Evolutionary conservation across 805 yeast genomes (phyloP), one percentile per base, ranked within the genome.

Genomic region (Torulaspora delbrueckii): DNA sequence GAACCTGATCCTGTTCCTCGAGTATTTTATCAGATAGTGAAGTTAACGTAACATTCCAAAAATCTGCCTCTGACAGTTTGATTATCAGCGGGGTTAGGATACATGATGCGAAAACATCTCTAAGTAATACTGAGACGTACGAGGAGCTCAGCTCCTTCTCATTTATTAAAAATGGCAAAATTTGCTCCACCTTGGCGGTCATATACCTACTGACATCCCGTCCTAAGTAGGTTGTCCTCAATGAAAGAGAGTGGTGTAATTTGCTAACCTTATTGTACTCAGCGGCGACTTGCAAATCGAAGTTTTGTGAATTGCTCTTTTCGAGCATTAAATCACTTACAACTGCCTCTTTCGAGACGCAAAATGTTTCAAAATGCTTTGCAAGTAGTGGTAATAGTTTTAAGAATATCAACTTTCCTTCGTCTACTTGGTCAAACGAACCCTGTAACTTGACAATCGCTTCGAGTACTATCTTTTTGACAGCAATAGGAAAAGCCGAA

Each of bases 1-100:
- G 77, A 0, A 89, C 95, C 56, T 86, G 87, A 30, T 76, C 76
- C 45, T 89, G 70, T 56, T 87, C 95, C 51, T 80, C 80, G 59
- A 90, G 69, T 9, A 84, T 75, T 25, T 74, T 75, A 3, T 87
- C 82, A 1, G 85, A 76, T 1, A 75, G 61, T 42, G 76, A 75
- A 8, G 81, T 80, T 12, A 88, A 71, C 33, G 73, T 57, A 45
- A 79, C 76, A 60, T 90, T 90, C 78, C 84, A 84, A 48, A 79
- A 84, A 59, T 88, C 95, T 1, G 91, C 78, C 40, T 84, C 90
- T 0, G 82, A 66, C 1, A 84, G 54, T 66, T 83, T 75, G 5
- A 68, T 59, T 5, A 72, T 34, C 0, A 77, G 42, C 0, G 88
- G 86, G 18, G 63, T 59, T 8, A 87, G 50, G 0, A 88, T 77